phyloP scores from a whole-genome alignment of 768 basidiomycete genomes.

The Mycena indigotica region DNA sequence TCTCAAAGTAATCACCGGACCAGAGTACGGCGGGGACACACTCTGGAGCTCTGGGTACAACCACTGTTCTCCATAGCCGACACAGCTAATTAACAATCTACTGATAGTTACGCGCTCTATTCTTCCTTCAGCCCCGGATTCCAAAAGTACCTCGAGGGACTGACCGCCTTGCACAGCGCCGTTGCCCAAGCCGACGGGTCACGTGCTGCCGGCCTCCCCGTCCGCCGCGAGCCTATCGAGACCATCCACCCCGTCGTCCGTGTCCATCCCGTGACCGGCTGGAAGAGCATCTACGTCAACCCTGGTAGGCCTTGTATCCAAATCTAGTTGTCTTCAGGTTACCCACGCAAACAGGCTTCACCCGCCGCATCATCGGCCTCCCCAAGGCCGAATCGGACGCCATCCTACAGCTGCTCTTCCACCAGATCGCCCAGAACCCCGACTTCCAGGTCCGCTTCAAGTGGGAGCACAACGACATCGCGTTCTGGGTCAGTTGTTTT shows the following conservation, averaged over 20 bases:
- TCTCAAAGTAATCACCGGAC: constrained; percentile 70
- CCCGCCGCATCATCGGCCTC: constrained; percentile 73
- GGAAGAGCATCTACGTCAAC: constrained; percentile 84
- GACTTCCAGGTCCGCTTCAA: constrained; percentile 78
- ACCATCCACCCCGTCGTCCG: constrained; percentile 79
- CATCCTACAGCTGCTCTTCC: constrained; percentile 70
- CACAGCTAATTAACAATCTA: not conserved
- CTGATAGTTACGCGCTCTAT: constrained; percentile 73
- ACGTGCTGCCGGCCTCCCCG: constrained; percentile 66
- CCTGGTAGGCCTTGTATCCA: constrained; percentile 57
- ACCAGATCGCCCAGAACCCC: constrained; percentile 66
- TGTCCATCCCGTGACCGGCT: constrained; percentile 82
- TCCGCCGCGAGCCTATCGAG: constrained; percentile 70
- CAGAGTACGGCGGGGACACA: constrained; percentile 77
- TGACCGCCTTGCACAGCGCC: constrained; percentile 74
- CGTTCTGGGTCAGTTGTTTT: constrained; percentile 63
- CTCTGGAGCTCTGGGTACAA: constrained; percentile 75
- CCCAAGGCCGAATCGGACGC: constrained; percentile 83
- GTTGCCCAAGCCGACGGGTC: constrained; percentile 78
- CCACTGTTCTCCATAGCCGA: not conserved
- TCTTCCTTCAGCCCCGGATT: constrained; percentile 76
- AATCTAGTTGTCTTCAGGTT: constrained; percentile 1
- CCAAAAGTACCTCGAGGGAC: constrained; percentile 75
- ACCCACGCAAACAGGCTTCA: too few relatives aligned
- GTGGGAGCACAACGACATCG: constrained; percentile 76